A percentile compares a stretch with the other conserved stretches of the same genome.
phyloP scores from a whole-genome alignment of 1,139 yeast genomes.

The Suhomyces bribrorum region DNA sequence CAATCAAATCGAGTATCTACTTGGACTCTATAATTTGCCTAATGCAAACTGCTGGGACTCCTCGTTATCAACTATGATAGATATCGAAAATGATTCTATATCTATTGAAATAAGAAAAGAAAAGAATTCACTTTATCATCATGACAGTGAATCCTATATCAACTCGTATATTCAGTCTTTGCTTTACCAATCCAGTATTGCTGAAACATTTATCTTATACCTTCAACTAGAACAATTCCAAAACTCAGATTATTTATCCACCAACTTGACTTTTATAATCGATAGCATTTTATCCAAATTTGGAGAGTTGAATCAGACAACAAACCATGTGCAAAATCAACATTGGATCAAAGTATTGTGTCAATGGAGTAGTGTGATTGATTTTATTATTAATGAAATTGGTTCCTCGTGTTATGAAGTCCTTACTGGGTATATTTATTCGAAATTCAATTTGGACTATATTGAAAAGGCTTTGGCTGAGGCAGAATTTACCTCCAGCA shows the following conservation, averaged over 20 bases:
- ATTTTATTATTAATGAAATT: constrained; percentile 38
- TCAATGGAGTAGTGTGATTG: constrained; percentile 36
- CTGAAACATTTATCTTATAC: constrained; percentile 39
- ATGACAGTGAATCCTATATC: constrained; percentile 32
- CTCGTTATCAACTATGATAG: constrained; percentile 20
- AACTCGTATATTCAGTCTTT: constrained; percentile 22
- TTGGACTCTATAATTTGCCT: constrained; percentile 34
- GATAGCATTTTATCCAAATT: constrained; percentile 37
- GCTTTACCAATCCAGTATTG: constrained; percentile 34
- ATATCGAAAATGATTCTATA: constrained; percentile 20
- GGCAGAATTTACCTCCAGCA: constrained; percentile 7
- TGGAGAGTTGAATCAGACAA: constrained; percentile 22
- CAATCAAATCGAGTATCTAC: constrained; percentile 37
- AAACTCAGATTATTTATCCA: constrained; percentile 37
- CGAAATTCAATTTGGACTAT: constrained; percentile 26
- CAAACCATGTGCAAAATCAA: constrained; percentile 35
- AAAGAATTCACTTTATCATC: constrained; percentile 23
- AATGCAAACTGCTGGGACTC: constrained; percentile 24
- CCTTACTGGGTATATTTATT: constrained; percentile 33
- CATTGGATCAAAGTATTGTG: constrained; percentile 34
- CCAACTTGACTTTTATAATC: constrained; percentile 30
- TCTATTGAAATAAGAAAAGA: constrained; percentile 23
- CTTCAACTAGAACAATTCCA: constrained; percentile 48
- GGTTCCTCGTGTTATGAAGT: constrained; percentile 45
- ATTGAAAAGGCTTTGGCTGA: constrained; percentile 9